A percentile compares a stretch with the other conserved stretches of the same genome.
Conservation (phyloP, 495 filamentous ascomycete species). For the Penicillium lagena region DNA sequence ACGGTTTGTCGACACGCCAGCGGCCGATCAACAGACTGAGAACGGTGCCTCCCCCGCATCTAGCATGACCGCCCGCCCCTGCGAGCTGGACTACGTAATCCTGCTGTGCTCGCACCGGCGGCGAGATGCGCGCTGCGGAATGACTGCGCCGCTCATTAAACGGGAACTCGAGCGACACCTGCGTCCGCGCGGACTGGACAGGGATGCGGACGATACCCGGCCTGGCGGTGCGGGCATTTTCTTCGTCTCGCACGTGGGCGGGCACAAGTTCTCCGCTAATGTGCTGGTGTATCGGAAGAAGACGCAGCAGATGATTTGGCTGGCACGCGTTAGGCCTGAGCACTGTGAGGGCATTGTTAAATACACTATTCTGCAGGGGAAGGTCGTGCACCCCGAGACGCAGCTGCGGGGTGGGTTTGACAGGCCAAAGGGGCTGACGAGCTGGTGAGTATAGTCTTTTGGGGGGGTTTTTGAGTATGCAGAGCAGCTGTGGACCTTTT, state of each 20-base stretch:
- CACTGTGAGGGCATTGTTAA: conserved; percentile 91
- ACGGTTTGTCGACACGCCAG: conserved; percentile 58
- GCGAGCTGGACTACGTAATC: conserved; percentile 75
- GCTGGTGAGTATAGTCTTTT: conserved; percentile 56
- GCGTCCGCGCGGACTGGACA: conserved; percentile 71
- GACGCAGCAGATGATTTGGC: conserved; percentile 82
- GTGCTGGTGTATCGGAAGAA: conserved; percentile 77
- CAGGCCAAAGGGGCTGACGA: conserved; percentile 64
- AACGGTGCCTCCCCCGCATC: conserved; percentile 13
- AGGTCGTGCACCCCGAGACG: conserved; percentile 79
- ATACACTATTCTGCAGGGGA: conserved; percentile 84
- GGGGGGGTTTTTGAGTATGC: not conserved
- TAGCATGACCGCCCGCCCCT: conserved; percentile 50
- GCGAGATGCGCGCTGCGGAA: conserved; percentile 89
- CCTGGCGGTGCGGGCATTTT: conserved; percentile 88
- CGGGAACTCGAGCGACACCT: conserved; percentile 86
- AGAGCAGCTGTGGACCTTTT: too few relatives aligned
- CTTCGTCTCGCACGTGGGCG: conserved; percentile 91
- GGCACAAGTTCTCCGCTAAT: conserved; percentile 91
- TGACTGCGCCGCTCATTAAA: conserved; percentile 79
- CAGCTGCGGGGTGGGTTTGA: conserved; percentile 92
- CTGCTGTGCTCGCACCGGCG: conserved; percentile 91
- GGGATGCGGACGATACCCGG: conserved; percentile 80
- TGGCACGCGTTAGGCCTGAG: conserved; percentile 79
- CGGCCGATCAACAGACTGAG: conserved; percentile 52